These are phyloP conservation scores for Fusarium nygamai DNA, from an alignment of 2,329 filamentous ascomycete species.

Conservation along the genomic window DNA sequence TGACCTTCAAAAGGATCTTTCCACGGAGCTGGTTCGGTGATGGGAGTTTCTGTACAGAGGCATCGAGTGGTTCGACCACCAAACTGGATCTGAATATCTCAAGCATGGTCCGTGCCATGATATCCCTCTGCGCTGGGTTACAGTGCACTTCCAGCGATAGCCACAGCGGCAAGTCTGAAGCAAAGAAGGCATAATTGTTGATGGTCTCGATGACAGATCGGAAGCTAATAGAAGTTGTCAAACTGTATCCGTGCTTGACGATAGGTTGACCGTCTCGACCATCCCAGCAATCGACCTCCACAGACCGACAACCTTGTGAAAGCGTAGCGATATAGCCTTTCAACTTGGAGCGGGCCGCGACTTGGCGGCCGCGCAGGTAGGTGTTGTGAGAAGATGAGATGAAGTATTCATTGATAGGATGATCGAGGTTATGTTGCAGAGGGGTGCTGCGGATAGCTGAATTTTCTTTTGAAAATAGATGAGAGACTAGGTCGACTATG, in stretches of 20 bases:
- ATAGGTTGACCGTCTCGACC: slow-evolving; percentile 16
- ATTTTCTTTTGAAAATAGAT: background rate
- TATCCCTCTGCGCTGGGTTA: background rate
- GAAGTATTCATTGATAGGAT: slow-evolving; percentile 23
- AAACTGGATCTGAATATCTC: background rate
- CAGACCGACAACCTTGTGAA: slow-evolving; percentile 7
- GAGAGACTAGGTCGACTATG: background rate
- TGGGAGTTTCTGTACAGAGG: background rate
- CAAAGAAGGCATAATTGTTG: background rate
- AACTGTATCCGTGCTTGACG: slow-evolving; percentile 27
- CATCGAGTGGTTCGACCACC: background rate
- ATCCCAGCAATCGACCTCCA: slow-evolving; percentile 27
- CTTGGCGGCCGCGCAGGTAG: slow-evolving; percentile 18
- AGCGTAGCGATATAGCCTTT: slow-evolving; percentile 13
- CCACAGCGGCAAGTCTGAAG: slow-evolving; percentile 21
- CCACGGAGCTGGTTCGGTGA: slow-evolving; percentile 1
- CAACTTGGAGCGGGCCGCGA: slow-evolving; percentile 8
- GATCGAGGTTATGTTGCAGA: background rate
- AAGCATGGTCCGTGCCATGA: slow-evolving; percentile 16
- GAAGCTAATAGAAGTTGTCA: slow-evolving; percentile 18
- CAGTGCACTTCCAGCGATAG: slow-evolving; percentile 22
- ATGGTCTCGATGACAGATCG: background rate
- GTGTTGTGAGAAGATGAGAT: slow-evolving; percentile 30
- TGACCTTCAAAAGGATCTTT: slow-evolving; percentile 18
- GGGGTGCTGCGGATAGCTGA: background rate